These are phyloP conservation scores for Symbiodinium natans DNA, from an alignment of 73 alveolate species.

Conservation along the genomic window DNA sequence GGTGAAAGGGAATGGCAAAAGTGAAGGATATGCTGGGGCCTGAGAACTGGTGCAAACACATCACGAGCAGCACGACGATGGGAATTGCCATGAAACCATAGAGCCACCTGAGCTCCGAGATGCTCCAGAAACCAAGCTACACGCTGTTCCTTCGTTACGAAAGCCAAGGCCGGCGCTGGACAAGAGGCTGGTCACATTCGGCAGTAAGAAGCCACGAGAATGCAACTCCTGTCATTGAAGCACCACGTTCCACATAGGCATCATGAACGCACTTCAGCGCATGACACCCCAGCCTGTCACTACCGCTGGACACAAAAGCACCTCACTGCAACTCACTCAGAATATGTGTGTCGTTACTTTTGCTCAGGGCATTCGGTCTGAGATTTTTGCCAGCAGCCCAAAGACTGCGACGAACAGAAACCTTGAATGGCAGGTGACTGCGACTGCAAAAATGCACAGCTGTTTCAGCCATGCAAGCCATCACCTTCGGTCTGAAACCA, in stretches of 20 bases:
- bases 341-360: too few species aligned
- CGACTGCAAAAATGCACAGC: neutral
- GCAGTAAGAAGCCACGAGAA: neutral
- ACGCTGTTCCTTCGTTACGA: too few species aligned
- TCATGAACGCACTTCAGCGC: too few species aligned
- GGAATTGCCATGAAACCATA: neutral
- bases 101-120: neutral
- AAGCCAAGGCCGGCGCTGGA: neutral
- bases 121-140: too few species aligned
- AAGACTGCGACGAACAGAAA: conserved; percentile 1
- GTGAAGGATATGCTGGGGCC: neutral
- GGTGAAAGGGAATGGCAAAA: too few species aligned
- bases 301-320: neutral
- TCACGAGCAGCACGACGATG: neutral
- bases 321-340: neutral
- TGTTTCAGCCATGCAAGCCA: neutral
- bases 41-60: conserved; percentile 13
- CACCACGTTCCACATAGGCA: too few species aligned
- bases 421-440: neutral
- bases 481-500: too few species aligned
- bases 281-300: conserved; percentile 20
- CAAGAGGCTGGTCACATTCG: neutral
- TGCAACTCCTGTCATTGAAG: neutral
- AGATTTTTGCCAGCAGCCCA: neutral
- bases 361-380: too few species aligned